phyloP scores from a whole-genome alignment of 768 basidiomycete genomes.

The Butyriboletus loyo region DNA sequence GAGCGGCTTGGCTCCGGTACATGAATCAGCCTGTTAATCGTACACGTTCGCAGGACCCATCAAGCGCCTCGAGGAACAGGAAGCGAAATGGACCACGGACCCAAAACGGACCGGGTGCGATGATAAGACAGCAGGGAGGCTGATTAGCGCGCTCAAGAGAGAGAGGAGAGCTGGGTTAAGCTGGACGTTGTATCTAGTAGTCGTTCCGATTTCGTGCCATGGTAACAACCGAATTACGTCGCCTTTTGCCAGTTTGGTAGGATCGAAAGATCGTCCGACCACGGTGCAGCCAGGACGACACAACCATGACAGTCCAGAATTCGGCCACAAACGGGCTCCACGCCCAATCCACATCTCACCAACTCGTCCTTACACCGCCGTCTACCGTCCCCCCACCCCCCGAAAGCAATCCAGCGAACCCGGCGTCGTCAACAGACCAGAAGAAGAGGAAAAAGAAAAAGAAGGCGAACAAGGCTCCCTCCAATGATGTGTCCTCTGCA shows the following conservation, averaged over 20 bases:
- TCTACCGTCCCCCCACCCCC: not conserved
- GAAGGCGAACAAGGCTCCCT: conserved; percentile 41
- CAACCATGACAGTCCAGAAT: conserved; percentile 6
- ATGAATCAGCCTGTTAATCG: no score
- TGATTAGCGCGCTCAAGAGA: no score
- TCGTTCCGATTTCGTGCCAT: not conserved
- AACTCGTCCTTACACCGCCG: not conserved
- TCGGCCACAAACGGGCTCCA: not conserved
- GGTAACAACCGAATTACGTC: no score
- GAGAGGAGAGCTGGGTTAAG: no score
- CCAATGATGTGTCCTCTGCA: conserved; percentile 10
- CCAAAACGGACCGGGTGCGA: not conserved
- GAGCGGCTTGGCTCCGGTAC: no score
- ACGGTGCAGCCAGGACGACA: not conserved
- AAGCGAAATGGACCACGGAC: conserved; percentile 21
- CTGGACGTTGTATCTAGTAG: not conserved
- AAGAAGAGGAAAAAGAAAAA: conserved; percentile 76
- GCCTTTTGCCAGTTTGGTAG: no score
- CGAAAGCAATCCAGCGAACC: conserved; percentile 7
- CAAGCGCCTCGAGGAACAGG: conserved; percentile 12
- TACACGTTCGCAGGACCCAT: not conserved
- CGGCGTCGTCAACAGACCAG: conserved; percentile 25
- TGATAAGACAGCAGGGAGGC: not conserved
- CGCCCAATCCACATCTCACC: not conserved
- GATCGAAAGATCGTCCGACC: no score